A percentile compares a stretch with the other conserved stretches of the same genome.
These are phyloP conservation scores for Camillea tinctor DNA, from an alignment of 2,329 filamentous ascomycete genomes.

Conservation along the genomic window DNA sequence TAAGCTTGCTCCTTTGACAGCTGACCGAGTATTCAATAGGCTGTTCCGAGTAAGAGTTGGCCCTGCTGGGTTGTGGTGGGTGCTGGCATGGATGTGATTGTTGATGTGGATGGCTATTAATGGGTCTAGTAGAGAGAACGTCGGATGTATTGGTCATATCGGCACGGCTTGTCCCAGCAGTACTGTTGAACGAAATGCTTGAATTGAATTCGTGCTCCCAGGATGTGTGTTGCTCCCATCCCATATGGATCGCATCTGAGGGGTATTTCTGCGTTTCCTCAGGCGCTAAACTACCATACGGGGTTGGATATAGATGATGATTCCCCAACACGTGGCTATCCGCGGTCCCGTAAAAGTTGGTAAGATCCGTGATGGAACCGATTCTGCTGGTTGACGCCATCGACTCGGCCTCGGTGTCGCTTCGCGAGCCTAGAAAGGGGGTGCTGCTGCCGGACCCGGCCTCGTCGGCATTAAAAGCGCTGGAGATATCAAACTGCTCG, in stretches of 20 bases:
- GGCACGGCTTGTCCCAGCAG: too few relatives aligned
- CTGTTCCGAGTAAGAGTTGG: too few relatives aligned
- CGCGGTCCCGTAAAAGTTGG: background rate
- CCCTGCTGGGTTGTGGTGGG: too few relatives aligned
- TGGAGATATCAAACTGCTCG: background rate
- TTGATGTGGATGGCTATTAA: too few relatives aligned
- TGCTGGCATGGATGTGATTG: too few relatives aligned
- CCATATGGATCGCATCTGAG: background rate
- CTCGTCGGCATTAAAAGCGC: background rate
- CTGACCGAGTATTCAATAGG: conserved; percentile 4
- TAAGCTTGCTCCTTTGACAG: conserved; percentile 2
- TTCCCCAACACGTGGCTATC: background rate
- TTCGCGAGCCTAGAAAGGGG: background rate
- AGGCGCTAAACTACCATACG: background rate
- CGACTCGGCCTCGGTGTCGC: background rate
- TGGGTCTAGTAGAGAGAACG: too few relatives aligned
- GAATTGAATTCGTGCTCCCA: too few relatives aligned
- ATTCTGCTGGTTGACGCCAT: background rate
- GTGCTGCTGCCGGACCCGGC: background rate
- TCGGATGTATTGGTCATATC: too few relatives aligned
- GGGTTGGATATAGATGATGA: background rate
- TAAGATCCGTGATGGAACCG: background rate
- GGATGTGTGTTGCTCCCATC: too few relatives aligned
- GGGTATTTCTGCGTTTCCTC: background rate
- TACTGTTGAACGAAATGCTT: too few relatives aligned